A percentile compares a stretch with the other conserved stretches of the same genome.
Evolutionary conservation across 202 grass and related monocot species (phyloP).

Genomic region (Bolboschoenoplectus hybrid): DNA sequence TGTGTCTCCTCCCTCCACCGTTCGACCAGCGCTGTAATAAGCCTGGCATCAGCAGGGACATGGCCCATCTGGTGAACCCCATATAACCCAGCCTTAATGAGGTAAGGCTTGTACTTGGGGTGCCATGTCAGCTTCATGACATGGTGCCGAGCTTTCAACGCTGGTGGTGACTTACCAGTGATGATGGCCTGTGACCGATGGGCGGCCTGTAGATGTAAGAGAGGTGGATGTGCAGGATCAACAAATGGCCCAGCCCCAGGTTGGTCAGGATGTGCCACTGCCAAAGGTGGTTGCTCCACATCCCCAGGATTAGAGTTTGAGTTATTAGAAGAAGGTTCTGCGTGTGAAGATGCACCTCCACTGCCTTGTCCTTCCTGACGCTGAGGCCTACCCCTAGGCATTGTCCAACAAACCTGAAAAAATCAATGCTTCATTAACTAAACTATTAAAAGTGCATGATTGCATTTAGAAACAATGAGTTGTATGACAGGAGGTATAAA

Average conservation of each 20-base stretch:
- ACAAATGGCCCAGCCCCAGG: not conserved
- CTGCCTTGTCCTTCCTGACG: not conserved
- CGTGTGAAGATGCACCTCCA: not conserved
- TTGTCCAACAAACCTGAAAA: not conserved
- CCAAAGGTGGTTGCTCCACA: not conserved
- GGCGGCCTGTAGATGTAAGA: not conserved
- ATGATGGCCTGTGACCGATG: slow-evolving; percentile 15
- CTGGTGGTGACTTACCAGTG: not conserved
- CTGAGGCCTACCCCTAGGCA: not conserved
- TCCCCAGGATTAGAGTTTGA: not conserved
- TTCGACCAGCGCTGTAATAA: slow-evolving; percentile 8
- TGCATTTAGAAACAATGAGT: not conserved
- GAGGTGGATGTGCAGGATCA: not conserved
- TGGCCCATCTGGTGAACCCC: slow-evolving; percentile 20
- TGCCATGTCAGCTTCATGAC: not conserved
- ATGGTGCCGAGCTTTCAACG: not conserved
- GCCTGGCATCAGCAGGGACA: not conserved
- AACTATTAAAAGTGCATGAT: not conserved
- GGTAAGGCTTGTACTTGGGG: not conserved
- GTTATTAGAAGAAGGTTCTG: not conserved
- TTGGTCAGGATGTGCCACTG: not conserved
- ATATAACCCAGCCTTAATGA: slow-evolving; percentile 23
- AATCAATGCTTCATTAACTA: not conserved
- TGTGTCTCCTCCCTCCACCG: slow-evolving; percentile 24
- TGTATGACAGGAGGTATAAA: not conserved